Base-by-base conservation (phyloP, 768 basidiomycete genomes). In the Naganishia antarctica region DNA sequence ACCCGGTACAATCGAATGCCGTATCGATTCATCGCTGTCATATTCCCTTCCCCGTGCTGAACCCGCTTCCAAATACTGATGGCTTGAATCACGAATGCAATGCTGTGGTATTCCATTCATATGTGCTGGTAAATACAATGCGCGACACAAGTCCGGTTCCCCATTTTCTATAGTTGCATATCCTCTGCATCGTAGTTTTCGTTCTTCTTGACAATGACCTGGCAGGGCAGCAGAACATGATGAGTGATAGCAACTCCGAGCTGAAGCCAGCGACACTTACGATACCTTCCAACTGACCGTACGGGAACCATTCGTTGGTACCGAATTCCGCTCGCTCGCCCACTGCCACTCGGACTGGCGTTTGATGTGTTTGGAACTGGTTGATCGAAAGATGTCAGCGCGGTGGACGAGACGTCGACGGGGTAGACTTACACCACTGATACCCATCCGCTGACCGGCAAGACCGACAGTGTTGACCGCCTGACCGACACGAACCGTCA, bases 381-480 rank as follows among this genome's bases (percentile, higher is more conserved):
- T 23, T 1, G 26, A 61, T 16, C 21, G n/a, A 41, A 13, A 31
- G 12, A 32, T 26, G 41, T 63, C 49, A 57, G 51, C 47, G 11
- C 23, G 3, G 2, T 6, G 7, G 3, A 8, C 12, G 18, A 6
- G 16, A n/a, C 16, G 12, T 16, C 1, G 40, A 21, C n/a, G 48
- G 5, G n/a, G n/a, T 6, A 26, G 23, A 73, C 75, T 71, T 64
- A 76, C 75, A n/a, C 76, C 76, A 58, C 74, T 75, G 68, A 77
- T 77, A 40, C 78, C 76, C 50, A 70, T 83, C 66, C 96, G 90
- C 78, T 97, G 98, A 44, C 96, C 96, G 0, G 96, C 96, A 79
- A 97, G 90, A 16, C 94, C 96, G 50, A 99, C 90, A 51, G 96
- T 91, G 73, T 99, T 94, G 69, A 98, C 87, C 4, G 96, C 96